A percentile compares a stretch with the other conserved stretches of the same genome.
These are phyloP conservation scores for Kuraishia ogatae DNA, from an alignment of 805 yeast genomes.

Conservation along the genomic window DNA sequence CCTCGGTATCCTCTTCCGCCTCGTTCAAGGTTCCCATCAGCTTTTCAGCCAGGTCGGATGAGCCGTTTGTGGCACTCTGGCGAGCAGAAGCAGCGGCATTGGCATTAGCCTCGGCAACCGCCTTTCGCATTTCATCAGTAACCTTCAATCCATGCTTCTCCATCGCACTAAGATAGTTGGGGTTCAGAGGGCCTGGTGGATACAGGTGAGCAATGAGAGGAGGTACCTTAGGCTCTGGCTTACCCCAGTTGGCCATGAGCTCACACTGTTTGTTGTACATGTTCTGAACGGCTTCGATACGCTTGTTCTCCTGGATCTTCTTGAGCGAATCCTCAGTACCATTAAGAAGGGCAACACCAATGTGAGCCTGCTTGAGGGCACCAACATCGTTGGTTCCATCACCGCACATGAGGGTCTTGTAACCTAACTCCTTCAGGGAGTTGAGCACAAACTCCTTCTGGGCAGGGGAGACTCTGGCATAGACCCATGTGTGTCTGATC, in stretches of 20 bases:
- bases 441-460: constrained; percentile 90
- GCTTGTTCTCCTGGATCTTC: constrained; percentile 76
- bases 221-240: constrained; percentile 80
- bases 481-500: constrained; percentile 90
- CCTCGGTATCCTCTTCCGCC: constrained; percentile 62
- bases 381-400: constrained; percentile 99
- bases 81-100: constrained; percentile 28
- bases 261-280: constrained; percentile 82
- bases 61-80: constrained; percentile 19
- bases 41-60: constrained; percentile 51
- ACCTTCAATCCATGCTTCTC: constrained; percentile 77
- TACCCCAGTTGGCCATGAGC: constrained; percentile 72
- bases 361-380: constrained; percentile 96
- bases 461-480: constrained; percentile 93
- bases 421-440: constrained; percentile 79
- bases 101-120: constrained; percentile 44
- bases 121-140: constrained; percentile 61
- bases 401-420: constrained; percentile 96
- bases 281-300: constrained; percentile 49
- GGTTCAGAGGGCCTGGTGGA: constrained; percentile 93
- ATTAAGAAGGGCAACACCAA: constrained; percentile 95
- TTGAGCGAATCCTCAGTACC: constrained; percentile 94
- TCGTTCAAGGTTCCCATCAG: constrained; percentile 45
- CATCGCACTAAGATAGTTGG: constrained; percentile 77
- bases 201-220: constrained; percentile 83